These are phyloP conservation scores for Avicennia marina DNA, from an alignment of 257 asterid genomes.

Conservation along the genomic window DNA sequence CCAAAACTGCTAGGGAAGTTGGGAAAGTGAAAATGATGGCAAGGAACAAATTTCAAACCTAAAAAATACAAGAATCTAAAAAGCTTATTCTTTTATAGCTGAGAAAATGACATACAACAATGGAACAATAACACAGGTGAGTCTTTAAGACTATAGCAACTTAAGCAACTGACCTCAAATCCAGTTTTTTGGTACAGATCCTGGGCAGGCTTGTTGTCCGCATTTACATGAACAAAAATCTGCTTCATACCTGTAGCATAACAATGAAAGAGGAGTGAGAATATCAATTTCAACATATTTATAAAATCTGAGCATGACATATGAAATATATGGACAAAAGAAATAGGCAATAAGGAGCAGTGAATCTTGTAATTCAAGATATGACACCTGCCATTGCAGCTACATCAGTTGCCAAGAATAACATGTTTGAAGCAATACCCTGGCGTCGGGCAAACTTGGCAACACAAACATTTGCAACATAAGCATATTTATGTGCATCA, in stretches of 20 bases:
- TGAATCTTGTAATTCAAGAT: slow-evolving; percentile 19
- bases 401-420: slow-evolving; percentile 64
- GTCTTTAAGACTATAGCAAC: background rate
- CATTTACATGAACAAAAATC: slow-evolving; percentile 78
- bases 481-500: slow-evolving; percentile 70
- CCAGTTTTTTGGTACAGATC: slow-evolving; percentile 75
- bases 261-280: slow-evolving; percentile 10
- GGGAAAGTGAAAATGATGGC: too few relatives aligned
- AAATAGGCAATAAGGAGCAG: background rate
- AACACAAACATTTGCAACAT: slow-evolving; percentile 83
- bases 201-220: slow-evolving; percentile 70
- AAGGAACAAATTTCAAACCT: too few relatives aligned
- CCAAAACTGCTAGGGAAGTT: too few relatives aligned
- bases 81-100: too few relatives aligned
- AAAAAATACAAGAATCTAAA: too few relatives aligned
- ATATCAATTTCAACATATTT: background rate
- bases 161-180: slow-evolving; percentile 48
- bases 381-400: slow-evolving; percentile 55
- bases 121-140: background rate
- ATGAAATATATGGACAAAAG: slow-evolving; percentile 14
- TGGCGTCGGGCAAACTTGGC: slow-evolving; percentile 90
- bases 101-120: background rate
- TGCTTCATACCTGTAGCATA: slow-evolving; percentile 60
- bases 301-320: background rate
- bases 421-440: slow-evolving; percentile 86